phyloP scores from a whole-genome alignment of 805 yeast genomes.

The Lipomyces spencermartinsiae region DNA sequence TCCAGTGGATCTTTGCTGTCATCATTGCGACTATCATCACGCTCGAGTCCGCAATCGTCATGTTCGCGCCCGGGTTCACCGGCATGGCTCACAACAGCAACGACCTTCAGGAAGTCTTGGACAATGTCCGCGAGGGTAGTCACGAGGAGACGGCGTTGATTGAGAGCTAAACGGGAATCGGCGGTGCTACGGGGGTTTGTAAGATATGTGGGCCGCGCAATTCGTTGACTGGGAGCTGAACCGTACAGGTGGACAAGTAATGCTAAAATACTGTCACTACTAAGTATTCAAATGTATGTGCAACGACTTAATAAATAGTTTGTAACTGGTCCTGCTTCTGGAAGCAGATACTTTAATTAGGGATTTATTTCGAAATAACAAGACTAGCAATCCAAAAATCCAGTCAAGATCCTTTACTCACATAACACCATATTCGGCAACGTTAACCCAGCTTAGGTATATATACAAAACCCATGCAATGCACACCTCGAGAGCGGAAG shows the following conservation, averaged over 20 bases:
- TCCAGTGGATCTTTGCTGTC: conserved; percentile 87
- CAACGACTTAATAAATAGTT: neutral
- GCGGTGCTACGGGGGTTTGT: neutral
- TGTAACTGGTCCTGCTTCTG: neutral
- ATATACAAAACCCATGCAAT: neutral
- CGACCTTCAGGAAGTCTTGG: conserved; percentile 10
- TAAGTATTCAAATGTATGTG: neutral
- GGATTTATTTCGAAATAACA: neutral
- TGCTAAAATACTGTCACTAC: neutral
- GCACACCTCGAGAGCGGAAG: neutral
- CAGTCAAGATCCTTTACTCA: neutral
- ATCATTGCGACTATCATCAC: conserved; percentile 65
- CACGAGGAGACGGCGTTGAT: conserved; percentile 16
- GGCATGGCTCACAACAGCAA: conserved; percentile 8
- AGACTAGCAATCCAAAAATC: neutral
- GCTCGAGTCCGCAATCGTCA: conserved; percentile 55
- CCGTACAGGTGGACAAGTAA: neutral
- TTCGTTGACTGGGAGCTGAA: neutral
- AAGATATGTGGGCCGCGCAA: neutral
- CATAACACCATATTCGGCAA: neutral
- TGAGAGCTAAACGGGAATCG: neutral
- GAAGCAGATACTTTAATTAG: neutral
- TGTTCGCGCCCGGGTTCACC: conserved; percentile 35
- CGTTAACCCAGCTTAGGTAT: neutral
- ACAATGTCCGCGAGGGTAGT: conserved; percentile 15